Evolutionary conservation across 306 rosid species (phyloP), one percentile per base, ranked within the genome.

Genomic region (Cucurbita pepo): DNA sequence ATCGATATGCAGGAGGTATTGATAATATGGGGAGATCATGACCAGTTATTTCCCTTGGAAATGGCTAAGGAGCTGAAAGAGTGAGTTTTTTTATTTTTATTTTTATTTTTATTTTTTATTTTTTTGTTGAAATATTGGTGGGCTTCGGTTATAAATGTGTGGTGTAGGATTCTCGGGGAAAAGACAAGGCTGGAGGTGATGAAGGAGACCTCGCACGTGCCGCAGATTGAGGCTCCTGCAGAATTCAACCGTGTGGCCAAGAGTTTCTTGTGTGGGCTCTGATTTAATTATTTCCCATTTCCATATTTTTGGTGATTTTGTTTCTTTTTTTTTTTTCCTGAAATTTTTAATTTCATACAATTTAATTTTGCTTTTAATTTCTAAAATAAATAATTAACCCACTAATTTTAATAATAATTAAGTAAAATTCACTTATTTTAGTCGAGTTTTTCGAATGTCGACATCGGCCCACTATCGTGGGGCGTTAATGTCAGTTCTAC

Each of bases 381-480:
- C 34, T 30, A 30, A 30, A 30, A 30, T 30, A 30, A 30, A 1
- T 30, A 30, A 30, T 30, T 30, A 30, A 30, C 34, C 34, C 34
- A 30, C 34, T 30, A 30, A 2, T 30, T 30, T 30, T 30, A 30
- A 30, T 2, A 30, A 30, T 30, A 30, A 30, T 30, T 30, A 30
- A 30, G 34, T 30, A 30, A 2, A 30, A 30, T 30, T 30, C 3
- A 30, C 34, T 30, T 2, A 2, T 30, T 30, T 30, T 30, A 30
- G 34, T 30, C 3, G 34, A 30, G 34, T 30, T 30, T 30, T 30
- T 30, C 34, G 34, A 30, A 30, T 30, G 34, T 97, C 96, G 43
- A 56, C 4, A 12, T 97, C 89, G 69, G 88, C 98, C 12, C 98
- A 94, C 79, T 97, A 94, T 34, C 85, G 99, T 58, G 97, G 99